phyloP scores from a whole-genome alignment of 1,139 yeast genomes.

The Starmera stellimalicola region DNA sequence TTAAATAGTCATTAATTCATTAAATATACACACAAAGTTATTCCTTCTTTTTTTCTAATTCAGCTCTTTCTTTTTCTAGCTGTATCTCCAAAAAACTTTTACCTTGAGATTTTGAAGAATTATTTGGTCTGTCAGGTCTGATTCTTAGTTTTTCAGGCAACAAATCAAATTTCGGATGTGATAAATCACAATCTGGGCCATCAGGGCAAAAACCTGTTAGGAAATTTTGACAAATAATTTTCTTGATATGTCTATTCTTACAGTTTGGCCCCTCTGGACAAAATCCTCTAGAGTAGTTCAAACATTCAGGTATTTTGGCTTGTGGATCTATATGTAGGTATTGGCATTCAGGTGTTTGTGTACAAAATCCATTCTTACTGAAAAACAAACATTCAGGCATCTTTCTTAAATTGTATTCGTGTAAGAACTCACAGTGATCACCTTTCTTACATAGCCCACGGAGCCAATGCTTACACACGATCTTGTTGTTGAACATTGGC shows the following conservation, averaged over 20 bases:
- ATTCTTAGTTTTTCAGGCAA: constrained; percentile 40
- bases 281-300: constrained; percentile 76
- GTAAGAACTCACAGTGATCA: constrained; percentile 91
- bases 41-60: not conserved
- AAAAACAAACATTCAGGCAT: constrained; percentile 96
- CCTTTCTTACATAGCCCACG: constrained; percentile 96
- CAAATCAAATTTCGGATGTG: constrained; percentile 50
- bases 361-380: constrained; percentile 83
- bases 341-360: constrained; percentile 91
- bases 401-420: constrained; percentile 86
- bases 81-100: constrained; percentile 17
- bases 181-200: constrained; percentile 49
- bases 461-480: constrained; percentile 97
- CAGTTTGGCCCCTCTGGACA: constrained; percentile 92
- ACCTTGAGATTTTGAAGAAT: constrained; percentile 7
- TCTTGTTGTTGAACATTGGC: constrained; percentile 73
- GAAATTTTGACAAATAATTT: constrained; percentile 72
- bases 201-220: constrained; percentile 90
- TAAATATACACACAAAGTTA: not conserved
- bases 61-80: constrained; percentile 16
- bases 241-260: constrained; percentile 70
- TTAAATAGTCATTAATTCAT: not conserved
- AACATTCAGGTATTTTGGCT: constrained; percentile 79
- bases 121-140: constrained; percentile 33
- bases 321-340: constrained; percentile 89